A percentile compares a stretch with the other conserved stretches of the same genome.
Conservation (phyloP, 768 basidiomycete species). For the Lentinula edodes region DNA sequence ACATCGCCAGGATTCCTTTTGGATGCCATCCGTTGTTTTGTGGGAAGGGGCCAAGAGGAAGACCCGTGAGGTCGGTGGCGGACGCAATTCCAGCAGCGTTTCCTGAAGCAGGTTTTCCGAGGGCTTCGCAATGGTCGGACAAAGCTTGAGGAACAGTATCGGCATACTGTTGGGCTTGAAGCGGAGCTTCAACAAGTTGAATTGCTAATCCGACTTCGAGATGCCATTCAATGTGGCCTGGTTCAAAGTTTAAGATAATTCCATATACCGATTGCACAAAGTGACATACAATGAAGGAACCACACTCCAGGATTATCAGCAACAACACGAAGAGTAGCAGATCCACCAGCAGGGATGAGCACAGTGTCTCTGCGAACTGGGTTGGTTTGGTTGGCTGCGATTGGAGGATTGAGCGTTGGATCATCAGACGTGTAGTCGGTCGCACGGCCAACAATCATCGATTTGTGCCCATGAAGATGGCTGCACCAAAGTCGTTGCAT, state of each 20-base stretch:
- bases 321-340: conserved; percentile 69
- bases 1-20: conserved; percentile 72
- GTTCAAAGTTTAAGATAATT: background rate
- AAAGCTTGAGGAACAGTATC: conserved; percentile 50
- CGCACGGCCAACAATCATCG: conserved; percentile 73
- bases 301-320: conserved; percentile 94
- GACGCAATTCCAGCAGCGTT: conserved; percentile 84
- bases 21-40: conserved; percentile 70
- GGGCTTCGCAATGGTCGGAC: conserved; percentile 67
- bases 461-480: conserved; percentile 88
- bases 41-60: conserved; percentile 64
- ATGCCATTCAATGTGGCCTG: conserved; percentile 87
- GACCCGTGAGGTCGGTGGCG: conserved; percentile 61
- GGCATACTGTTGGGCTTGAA: conserved; percentile 52
- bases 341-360: conserved; percentile 60
- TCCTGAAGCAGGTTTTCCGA: conserved; percentile 55
- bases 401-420: conserved; percentile 71
- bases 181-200: conserved; percentile 79
- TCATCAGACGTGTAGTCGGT: conserved; percentile 70
- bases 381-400: conserved; percentile 74
- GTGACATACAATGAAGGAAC: conserved; percentile 70
- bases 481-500: conserved; percentile 30
- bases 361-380: conserved; percentile 92
- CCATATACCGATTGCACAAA: background rate
- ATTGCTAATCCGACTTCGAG: conserved; percentile 79